Conservation (phyloP, 2,329 filamentous ascomycete species). For the Beauveria sp. region DNA sequence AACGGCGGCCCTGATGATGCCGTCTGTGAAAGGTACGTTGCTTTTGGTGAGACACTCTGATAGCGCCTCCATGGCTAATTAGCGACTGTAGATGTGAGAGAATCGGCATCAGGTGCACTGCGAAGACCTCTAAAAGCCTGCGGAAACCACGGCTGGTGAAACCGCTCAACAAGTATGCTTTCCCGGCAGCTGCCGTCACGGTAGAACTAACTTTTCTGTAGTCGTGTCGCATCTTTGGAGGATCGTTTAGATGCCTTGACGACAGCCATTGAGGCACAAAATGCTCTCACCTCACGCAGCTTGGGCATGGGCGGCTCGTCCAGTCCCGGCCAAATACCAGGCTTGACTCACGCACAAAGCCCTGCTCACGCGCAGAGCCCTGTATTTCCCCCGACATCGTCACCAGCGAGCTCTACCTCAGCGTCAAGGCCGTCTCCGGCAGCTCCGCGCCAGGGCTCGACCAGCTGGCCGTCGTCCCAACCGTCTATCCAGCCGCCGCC, state of each 20-base stretch:
- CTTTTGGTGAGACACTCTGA: neutral
- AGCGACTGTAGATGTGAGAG: conserved; percentile 19
- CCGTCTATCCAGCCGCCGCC: conserved; percentile 15
- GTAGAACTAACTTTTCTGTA: conserved; percentile 8
- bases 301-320: neutral
- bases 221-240: conserved; percentile 20
- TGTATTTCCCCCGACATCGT: conserved; percentile 3
- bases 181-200: no score
- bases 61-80: neutral
- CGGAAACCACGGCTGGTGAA: conserved; percentile 25
- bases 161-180: conserved; percentile 19
- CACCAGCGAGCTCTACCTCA: conserved; percentile 9
- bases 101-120: conserved; percentile 20
- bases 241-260: conserved; percentile 18
- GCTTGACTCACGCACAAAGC: neutral
- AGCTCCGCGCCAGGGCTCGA: conserved; percentile 1
- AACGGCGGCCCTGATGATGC: conserved; percentile 15
- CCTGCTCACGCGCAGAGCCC: neutral
- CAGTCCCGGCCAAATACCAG: neutral
- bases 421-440: conserved; percentile 3
- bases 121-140: conserved; percentile 22
- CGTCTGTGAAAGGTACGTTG: conserved; percentile 21
- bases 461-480: conserved; percentile 1
- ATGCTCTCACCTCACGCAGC: conserved; percentile 7
- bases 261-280: conserved; percentile 7